Evolutionary conservation across 768 basidiomycete species (phyloP).

Genomic region (Mycena venus): DNA sequence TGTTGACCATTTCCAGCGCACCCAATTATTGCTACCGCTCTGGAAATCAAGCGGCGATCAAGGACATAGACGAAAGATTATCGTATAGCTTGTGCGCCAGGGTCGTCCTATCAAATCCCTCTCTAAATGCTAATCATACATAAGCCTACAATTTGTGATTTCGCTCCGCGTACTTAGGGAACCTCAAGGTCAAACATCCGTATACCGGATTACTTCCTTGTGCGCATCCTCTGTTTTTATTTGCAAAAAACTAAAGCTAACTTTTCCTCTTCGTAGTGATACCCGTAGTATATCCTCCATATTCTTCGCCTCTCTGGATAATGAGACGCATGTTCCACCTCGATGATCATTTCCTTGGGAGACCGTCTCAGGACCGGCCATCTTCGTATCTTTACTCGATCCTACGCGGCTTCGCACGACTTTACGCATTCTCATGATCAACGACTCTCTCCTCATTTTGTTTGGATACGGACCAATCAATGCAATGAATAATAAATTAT

Average conservation of each 20-base stretch:
- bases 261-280: conserved; percentile 21
- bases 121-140: conserved; percentile 3
- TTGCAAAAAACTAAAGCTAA: not conserved
- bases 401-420: not conserved
- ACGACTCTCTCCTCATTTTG: conserved; percentile 16
- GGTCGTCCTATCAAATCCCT: conserved; percentile 4
- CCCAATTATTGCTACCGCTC: conserved; percentile 99
- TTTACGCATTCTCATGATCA: not conserved
- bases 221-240: conserved; percentile 51
- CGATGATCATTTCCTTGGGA: not conserved
- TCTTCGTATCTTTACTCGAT: conserved; percentile 20
- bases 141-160: conserved; percentile 99
- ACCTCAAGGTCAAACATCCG: conserved; percentile 95
- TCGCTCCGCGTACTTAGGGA: conserved; percentile 98
- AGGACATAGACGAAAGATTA: conserved; percentile 99
- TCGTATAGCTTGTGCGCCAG: conserved; percentile 92
- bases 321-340: conserved; percentile 10
- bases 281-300: conserved; percentile 20
- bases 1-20: conserved; percentile 99
- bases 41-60: conserved; percentile 99
- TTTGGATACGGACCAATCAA: conserved; percentile 28
- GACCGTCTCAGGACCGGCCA: not conserved
- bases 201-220: conserved; percentile 95
- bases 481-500: not conserved
- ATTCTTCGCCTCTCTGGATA: conserved; percentile 26